Base-by-base conservation (phyloP, 1,139 yeast species). In the Yamadazyma jaroonii region DNA sequence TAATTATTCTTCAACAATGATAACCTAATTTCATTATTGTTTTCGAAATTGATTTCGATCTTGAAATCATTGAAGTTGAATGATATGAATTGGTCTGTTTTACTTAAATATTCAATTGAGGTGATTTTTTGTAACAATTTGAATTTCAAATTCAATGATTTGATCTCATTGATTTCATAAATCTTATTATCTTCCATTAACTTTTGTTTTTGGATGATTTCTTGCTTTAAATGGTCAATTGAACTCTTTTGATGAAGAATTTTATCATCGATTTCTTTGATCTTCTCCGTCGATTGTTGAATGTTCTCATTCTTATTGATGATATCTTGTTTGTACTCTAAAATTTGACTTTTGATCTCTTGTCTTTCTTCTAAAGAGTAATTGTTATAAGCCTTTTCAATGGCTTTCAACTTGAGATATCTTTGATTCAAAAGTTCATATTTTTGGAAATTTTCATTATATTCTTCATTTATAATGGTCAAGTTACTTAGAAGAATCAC, bases 111-210 rank as follows among this genome's bases (percentile, higher is more conserved):
- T 11, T 48, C 39, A 21, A 64, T 46, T 0, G 50, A 46, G 1
- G 67, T 45, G 4, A 59, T 34, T 20, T 44, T 35, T 40, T 59
- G 64, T 20, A 64, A 43, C 3, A 57, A 29, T 28, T 53, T 52
- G 42, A 53, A 56, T 37, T 58, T 59, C 17, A 50, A 39, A 20
- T 46, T 48, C 24, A 64, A 46, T 10, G 50, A 29, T 20, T 51
- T 50, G 22, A 61, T 54, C 34, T 64, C 70, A 22, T 53, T 46
- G 1, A 40, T 29, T 25, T 55, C 57, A 39, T 59, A 64, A 25
- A 46, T 56, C 36, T 52, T 57, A 31, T 52, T 56, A 13, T 45
- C 50, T 23, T 49, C 52, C 13, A 59, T 38, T 4, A 41, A 39
- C 6, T 42, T 41, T 35, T 60, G 55, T 11, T 48, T 39, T 1